Evolutionary conservation across 805 yeast species (phyloP).

Genomic region (Starmera caribaea): DNA sequence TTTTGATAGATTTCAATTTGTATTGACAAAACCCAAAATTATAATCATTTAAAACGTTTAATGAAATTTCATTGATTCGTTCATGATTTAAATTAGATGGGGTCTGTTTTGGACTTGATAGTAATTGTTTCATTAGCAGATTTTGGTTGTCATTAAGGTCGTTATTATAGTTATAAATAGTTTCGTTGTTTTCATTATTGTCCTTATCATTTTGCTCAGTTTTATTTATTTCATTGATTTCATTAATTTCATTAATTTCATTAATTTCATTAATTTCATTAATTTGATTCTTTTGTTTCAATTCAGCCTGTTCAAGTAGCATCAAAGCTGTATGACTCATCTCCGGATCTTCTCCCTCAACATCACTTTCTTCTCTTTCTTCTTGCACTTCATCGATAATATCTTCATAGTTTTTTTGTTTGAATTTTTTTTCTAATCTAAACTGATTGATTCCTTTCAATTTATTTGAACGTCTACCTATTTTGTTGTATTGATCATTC

Average conservation of each 20-base stretch:
- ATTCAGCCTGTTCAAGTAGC: too few species aligned
- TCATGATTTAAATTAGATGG: neutral
- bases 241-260: too few species aligned
- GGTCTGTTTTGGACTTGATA: neutral
- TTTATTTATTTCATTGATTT: too few species aligned
- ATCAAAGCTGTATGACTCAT: too few species aligned
- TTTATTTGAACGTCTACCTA: neutral
- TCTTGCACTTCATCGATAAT: slow-evolving; percentile 25
- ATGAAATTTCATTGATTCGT: neutral
- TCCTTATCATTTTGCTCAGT: neutral
- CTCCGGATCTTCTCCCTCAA: too few species aligned
- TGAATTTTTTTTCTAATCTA: slow-evolving; percentile 1
- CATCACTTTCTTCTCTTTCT: slow-evolving; percentile 19
- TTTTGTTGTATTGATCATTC: neutral
- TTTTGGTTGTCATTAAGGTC: slow-evolving; percentile 1
- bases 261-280: too few species aligned
- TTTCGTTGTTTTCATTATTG: slow-evolving; percentile 28
- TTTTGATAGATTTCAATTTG: neutral
- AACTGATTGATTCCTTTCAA: slow-evolving; percentile 3
- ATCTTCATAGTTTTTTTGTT: slow-evolving; percentile 10
- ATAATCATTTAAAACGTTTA: neutral
- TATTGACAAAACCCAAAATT: slow-evolving; percentile 2
- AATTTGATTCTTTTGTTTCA: too few species aligned
- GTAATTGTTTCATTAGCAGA: neutral
- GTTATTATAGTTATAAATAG: slow-evolving; percentile 18